phyloP scores from a whole-genome alignment of 805 yeast species.

The Jamesozyma spencerorum region DNA sequence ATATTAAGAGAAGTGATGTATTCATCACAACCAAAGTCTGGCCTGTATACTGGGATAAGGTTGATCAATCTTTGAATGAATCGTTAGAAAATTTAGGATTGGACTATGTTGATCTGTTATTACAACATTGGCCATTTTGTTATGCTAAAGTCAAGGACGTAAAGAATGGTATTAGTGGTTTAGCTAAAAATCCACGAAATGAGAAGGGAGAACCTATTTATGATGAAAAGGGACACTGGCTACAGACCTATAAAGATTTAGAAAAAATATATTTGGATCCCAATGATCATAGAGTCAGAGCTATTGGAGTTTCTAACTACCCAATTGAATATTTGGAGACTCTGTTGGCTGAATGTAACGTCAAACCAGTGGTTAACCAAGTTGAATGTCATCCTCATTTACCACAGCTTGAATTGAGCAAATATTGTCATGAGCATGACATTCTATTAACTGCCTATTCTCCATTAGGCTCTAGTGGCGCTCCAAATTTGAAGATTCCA shows the following conservation, averaged over 20 bases:
- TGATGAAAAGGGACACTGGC: slow-evolving; percentile 35
- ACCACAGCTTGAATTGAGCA: slow-evolving; percentile 51
- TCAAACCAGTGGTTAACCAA: slow-evolving; percentile 48
- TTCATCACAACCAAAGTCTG: slow-evolving; percentile 70
- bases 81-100: slow-evolving; percentile 53
- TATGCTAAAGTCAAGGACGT: slow-evolving; percentile 25
- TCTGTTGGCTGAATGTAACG: slow-evolving; percentile 35
- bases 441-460: slow-evolving; percentile 50
- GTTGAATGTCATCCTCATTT: slow-evolving; percentile 67
- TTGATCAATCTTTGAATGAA: slow-evolving; percentile 43
- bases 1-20: slow-evolving; percentile 44
- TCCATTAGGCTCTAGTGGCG: slow-evolving; percentile 58
- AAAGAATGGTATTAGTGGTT: slow-evolving; percentile 15
- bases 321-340: slow-evolving; percentile 33
- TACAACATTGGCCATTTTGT: slow-evolving; percentile 73
- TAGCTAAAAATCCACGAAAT: slow-evolving; percentile 21
- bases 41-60: slow-evolving; percentile 44
- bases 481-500: slow-evolving; percentile 50
- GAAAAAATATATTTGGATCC: slow-evolving; percentile 24
- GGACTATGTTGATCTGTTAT: slow-evolving; percentile 67
- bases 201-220: slow-evolving; percentile 30
- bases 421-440: slow-evolving; percentile 43
- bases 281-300: slow-evolving; percentile 37
- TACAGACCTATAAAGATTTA: slow-evolving; percentile 48
- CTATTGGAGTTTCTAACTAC: slow-evolving; percentile 54